These are phyloP conservation scores for Tricholoma bakamatsutake DNA, from an alignment of 768 basidiomycete genomes.

Conservation along the genomic window DNA sequence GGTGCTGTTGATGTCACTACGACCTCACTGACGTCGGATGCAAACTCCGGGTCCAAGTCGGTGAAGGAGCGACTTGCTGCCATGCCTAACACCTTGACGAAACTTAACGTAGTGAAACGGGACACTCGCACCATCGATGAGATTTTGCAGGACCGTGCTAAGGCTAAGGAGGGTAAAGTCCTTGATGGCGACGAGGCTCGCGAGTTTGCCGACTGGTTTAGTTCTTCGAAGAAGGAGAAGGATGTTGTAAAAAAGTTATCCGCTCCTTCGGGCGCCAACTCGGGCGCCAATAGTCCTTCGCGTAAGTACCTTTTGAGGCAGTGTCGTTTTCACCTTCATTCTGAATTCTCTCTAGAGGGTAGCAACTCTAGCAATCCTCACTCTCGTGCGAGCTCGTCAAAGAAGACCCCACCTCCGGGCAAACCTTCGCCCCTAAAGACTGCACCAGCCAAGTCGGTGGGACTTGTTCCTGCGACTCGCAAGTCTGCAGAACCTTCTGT, in stretches of 20 bases:
- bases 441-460: constrained; percentile 9
- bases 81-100: constrained; percentile 63
- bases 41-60: constrained; percentile 32
- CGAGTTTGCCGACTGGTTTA: constrained; percentile 76
- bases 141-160: constrained; percentile 62
- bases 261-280: constrained; percentile 24
- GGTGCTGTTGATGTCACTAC: constrained; percentile 55
- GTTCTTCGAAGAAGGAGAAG: constrained; percentile 49
- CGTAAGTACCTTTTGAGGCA: constrained; percentile 30
- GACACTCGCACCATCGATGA: constrained; percentile 82
- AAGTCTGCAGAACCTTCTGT: constrained; percentile 6
- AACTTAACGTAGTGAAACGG: constrained; percentile 69
- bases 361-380: constrained; percentile 13
- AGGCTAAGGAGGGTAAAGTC: constrained; percentile 41
- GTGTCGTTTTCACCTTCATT: constrained; percentile 1
- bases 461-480: constrained; percentile 1
- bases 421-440: constrained; percentile 14
- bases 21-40: constrained; percentile 18
- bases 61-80: constrained; percentile 63
- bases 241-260: constrained; percentile 23
- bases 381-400: constrained; percentile 7
- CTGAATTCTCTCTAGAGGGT: constrained; percentile 9
- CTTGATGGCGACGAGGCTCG: constrained; percentile 73
- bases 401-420: constrained; percentile 11
- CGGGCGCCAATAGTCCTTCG: constrained; percentile 39